Percentiles rank a stretch among this genome's conserved stretches.
Evolutionary conservation across 345 rosid species (phyloP).

Genomic region (Cardamine resedifolia): DNA sequence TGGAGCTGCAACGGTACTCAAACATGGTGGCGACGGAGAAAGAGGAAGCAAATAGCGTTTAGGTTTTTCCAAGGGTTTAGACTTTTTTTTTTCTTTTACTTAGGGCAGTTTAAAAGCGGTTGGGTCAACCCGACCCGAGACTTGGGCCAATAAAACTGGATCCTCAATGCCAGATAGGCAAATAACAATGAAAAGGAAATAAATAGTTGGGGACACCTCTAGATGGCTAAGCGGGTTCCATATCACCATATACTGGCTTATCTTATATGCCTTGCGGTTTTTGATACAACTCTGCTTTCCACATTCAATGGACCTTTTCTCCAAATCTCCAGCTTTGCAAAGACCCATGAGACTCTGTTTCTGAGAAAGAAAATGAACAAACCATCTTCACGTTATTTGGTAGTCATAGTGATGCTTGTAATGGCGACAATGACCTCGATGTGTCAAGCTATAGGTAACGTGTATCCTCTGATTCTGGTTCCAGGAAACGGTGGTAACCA

Average conservation of each 20-base stretch:
- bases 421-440: conserved; percentile 38
- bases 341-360: conserved; percentile 18
- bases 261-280: conserved; percentile 10
- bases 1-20: conserved; percentile 64
- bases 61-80: conserved; percentile 30
- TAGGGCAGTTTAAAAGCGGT: conserved; percentile 13
- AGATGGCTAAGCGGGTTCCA: not conserved
- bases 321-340: not conserved
- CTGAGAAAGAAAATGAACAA: conserved; percentile 9
- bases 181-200: not conserved
- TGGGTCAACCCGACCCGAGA: not conserved
- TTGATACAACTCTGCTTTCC: not conserved
- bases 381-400: not conserved
- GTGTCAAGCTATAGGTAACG: conserved; percentile 43
- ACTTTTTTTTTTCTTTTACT: not conserved
- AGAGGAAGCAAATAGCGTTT: conserved; percentile 4
- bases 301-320: not conserved
- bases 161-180: not conserved
- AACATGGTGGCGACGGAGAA: conserved; percentile 34
- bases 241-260: conserved; percentile 26
- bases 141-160: not conserved
- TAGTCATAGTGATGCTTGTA: conserved; percentile 4
- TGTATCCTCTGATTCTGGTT: conserved; percentile 68
- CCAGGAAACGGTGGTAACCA: conserved; percentile 94
- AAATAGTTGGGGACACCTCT: not conserved